phyloP scores from a whole-genome alignment of 2,329 filamentous ascomycete species.

The Bipolaris gigantea region DNA sequence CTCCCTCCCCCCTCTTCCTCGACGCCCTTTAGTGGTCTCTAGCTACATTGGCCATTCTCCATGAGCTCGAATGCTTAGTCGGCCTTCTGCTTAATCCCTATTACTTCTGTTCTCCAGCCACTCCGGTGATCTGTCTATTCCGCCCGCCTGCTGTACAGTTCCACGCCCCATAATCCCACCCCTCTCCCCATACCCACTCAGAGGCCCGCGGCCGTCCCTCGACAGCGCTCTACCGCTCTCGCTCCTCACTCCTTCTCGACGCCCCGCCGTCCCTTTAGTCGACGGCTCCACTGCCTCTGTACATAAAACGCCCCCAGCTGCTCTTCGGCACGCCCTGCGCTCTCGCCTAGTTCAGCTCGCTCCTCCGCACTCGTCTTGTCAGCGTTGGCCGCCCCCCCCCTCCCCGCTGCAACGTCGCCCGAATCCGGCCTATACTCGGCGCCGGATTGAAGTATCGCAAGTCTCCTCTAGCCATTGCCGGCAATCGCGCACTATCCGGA shows the following conservation, averaged over 20 bases:
- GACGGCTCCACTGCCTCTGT: slow-evolving; percentile 16
- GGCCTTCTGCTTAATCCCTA: slow-evolving; percentile 39
- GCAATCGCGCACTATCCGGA: slow-evolving; percentile 25
- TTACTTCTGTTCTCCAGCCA: slow-evolving; percentile 45
- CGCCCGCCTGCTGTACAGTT: slow-evolving; percentile 28
- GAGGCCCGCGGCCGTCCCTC: slow-evolving; percentile 9
- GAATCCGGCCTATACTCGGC: slow-evolving; percentile 22
- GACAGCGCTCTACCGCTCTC: slow-evolving; percentile 18
- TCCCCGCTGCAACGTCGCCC: slow-evolving; percentile 16
- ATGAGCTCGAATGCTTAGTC: slow-evolving; percentile 37
- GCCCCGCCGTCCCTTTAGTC: slow-evolving; percentile 12
- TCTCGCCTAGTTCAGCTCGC: slow-evolving; percentile 10
- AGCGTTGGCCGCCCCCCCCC: slow-evolving; percentile 3
- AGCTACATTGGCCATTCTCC: slow-evolving; percentile 19
- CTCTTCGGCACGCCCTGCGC: neutral
- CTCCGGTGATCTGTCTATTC: slow-evolving; percentile 44
- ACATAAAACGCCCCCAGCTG: slow-evolving; percentile 7
- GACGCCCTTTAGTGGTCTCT: slow-evolving; percentile 1
- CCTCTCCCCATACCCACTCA: slow-evolving; percentile 2
- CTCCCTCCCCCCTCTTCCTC: slow-evolving; percentile 18
- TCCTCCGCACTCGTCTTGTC: slow-evolving; percentile 1
- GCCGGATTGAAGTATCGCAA: slow-evolving; percentile 1
- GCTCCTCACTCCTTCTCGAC: slow-evolving; percentile 35
- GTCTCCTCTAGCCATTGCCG: neutral
- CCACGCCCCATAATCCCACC: slow-evolving; percentile 36